Evolutionary conservation across 352 stramenopile genomes (phyloP), one percentile per base, ranked within the genome.

Genomic region (Peronospora belbahrii): DNA sequence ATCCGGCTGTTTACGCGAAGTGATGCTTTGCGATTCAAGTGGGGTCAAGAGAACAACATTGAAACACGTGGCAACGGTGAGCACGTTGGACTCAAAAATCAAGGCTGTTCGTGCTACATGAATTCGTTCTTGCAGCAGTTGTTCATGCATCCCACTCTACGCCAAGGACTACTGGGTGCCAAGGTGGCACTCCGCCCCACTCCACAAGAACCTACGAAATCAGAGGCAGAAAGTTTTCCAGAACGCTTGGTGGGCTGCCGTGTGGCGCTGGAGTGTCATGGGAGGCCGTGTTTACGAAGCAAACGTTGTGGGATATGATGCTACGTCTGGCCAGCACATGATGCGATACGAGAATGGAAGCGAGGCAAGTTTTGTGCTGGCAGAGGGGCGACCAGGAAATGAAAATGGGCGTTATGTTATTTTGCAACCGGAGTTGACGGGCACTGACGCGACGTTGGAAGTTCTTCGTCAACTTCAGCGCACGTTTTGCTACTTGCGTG

Each of bases 81-180:
- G 36, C 71, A 92, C 35, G 88, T 95, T 10, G 97, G 96, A 2
- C 67, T 99, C 0, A 97, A 97, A 64, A 99, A 99, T 59, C 95
- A 98, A 58, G 97, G 96, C 37, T 98, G 94, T 62, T 99, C 96
- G 6, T 99, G 97, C 75, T 99, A 99, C 77, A 99, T 99, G 91
- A 99, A 99, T 60, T 98, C 94, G 0, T 89, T 99, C 13, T 69
- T 99, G 13, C 97, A 99, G 63, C 95, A 99, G 53, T 62, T 99
- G 8, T 99, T 95, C 48, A 94, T 95, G 76, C 76, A 92, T 32
- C 71, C 76, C 2, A 85, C 67, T 6, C 61, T 97, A 19, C 65
- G 78, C 2, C 71, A 90, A 61, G 85, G 83, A 10, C 44, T 96
- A 23, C 22, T 96, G 37, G 65, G 67, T 14, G 83, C 83, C 9